Evolutionary conservation across 257 asterid genomes (phyloP).

Genomic region (Plantago elongata): DNA sequence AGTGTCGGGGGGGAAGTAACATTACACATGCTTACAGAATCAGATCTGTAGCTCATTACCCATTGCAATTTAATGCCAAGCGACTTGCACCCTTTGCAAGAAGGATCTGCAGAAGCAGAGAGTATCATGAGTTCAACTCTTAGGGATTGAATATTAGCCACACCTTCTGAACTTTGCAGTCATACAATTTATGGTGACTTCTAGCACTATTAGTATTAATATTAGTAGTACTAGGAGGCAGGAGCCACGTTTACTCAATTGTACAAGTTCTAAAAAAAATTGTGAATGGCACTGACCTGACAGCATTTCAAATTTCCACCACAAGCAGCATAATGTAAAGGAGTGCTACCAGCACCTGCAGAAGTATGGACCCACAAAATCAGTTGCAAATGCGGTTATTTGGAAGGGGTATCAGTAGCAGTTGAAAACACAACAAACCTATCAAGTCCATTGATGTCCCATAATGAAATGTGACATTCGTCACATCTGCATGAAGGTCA

Average conservation of each 20-base stretch:
- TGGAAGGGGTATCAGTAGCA: slow-evolving; percentile 9
- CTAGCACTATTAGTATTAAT: neutral
- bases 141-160: neutral
- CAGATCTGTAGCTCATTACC: slow-evolving; percentile 39
- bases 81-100: slow-evolving; percentile 90
- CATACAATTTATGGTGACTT: neutral
- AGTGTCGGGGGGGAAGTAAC: slow-evolving; percentile 2
- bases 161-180: neutral
- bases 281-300: slow-evolving; percentile 45
- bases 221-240: no score
- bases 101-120: slow-evolving; percentile 59
- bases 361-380: slow-evolving; percentile 2
- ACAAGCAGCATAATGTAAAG: slow-evolving; percentile 98
- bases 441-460: slow-evolving; percentile 97
- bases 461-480: slow-evolving; percentile 83
- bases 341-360: slow-evolving; percentile 96
- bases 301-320: slow-evolving; percentile 97
- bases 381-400: slow-evolving; percentile 13
- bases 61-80: slow-evolving; percentile 83
- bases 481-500: slow-evolving; percentile 76
- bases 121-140: slow-evolving; percentile 2
- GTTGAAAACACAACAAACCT: slow-evolving; percentile 34
- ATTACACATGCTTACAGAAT: slow-evolving; percentile 11
- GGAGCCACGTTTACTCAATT: no score
- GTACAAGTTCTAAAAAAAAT: no score